Conservation (phyloP, 805 yeast species). For the Candida fluviatilis region DNA sequence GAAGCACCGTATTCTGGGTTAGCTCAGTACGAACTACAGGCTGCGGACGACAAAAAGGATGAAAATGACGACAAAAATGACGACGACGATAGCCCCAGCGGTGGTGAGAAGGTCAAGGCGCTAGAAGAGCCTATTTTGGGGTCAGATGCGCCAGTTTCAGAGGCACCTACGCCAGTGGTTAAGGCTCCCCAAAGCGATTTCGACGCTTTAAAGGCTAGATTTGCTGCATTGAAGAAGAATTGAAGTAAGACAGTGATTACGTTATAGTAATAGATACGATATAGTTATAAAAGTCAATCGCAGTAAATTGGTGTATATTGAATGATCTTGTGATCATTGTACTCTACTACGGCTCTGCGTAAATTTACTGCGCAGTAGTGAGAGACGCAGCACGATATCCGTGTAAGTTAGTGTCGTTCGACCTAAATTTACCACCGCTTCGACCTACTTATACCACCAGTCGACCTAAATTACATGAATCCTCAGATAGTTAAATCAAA, state of each 20-base stretch:
- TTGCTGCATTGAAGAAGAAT: slow-evolving; percentile 61
- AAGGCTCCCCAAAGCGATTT: slow-evolving; percentile 39
- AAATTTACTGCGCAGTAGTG: no score
- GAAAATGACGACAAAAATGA: slow-evolving; percentile 27
- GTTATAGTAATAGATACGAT: no score
- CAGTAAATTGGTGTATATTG: no score
- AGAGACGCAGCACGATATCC: no score
- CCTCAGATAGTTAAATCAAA: no score
- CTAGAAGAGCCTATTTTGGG: slow-evolving; percentile 7
- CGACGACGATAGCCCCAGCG: slow-evolving; percentile 13
- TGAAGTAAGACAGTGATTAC: not conserved
- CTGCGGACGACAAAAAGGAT: slow-evolving; percentile 11
- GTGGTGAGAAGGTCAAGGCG: slow-evolving; percentile 7
- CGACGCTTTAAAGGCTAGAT: slow-evolving; percentile 64
- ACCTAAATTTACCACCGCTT: no score
- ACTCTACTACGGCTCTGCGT: no score
- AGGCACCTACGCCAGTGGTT: slow-evolving; percentile 7
- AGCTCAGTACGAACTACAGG: slow-evolving; percentile 18
- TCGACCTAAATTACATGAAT: no score
- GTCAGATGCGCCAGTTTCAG: slow-evolving; percentile 34
- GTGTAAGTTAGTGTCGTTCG: no score
- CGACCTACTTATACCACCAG: no score
- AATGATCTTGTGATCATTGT: no score
- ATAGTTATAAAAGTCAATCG: no score
- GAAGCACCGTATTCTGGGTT: slow-evolving; percentile 67